A percentile compares a stretch with the other conserved stretches of the same genome.
Conservation (phyloP, 2,329 filamentous ascomycete species). For the Penicillium crustosum region DNA sequence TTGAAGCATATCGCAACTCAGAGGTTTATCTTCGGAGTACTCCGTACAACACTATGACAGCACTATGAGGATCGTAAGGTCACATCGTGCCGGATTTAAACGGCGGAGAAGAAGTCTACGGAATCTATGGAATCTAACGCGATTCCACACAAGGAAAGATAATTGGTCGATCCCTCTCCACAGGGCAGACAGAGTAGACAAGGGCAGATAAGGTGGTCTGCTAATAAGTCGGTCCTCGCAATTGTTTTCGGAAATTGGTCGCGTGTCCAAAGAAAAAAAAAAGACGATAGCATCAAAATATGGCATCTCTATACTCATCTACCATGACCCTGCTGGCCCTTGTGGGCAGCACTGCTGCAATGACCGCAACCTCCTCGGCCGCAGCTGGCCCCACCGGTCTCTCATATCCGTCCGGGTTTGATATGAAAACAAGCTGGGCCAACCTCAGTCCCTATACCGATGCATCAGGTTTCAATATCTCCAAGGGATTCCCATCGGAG, state of each 20-base stretch:
- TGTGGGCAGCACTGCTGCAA: conserved; percentile 2
- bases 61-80: not conserved
- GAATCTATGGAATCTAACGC: too few relatives aligned
- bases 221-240: not conserved
- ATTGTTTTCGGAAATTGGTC: not conserved
- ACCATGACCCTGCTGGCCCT: conserved; percentile 10
- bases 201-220: not conserved
- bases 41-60: too few relatives aligned
- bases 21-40: not conserved
- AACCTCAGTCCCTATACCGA: conserved; percentile 32
- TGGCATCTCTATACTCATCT: conserved; percentile 1
- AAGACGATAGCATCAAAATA: not conserved
- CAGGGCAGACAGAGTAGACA: not conserved
- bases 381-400: conserved; percentile 23
- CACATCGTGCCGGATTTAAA: not conserved
- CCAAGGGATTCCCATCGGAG: conserved; percentile 50
- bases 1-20: not conserved
- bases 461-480: conserved; percentile 20
- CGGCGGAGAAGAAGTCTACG: not conserved
- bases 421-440: conserved; percentile 31
- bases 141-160: not conserved
- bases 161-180: not conserved
- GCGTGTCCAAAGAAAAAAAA: not conserved
- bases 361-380: conserved; percentile 2
- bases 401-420: conserved; percentile 29